Evolutionary conservation across 2,329 filamentous ascomycete genomes (phyloP).

Genomic region (Fusarium sp.): DNA sequence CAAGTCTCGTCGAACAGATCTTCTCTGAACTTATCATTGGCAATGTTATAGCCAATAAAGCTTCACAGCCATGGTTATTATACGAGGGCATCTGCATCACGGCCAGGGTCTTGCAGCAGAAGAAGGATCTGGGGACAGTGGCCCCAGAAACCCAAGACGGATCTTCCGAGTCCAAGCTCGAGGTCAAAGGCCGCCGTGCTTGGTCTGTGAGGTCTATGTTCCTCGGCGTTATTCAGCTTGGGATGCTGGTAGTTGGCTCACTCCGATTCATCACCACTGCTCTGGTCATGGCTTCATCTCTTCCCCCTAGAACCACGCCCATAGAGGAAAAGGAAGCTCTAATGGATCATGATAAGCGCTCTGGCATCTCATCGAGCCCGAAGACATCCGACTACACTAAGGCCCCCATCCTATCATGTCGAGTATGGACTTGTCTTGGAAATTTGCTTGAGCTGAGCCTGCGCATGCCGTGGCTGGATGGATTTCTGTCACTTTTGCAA

Average conservation of each 20-base stretch:
- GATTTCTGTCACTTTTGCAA: slow-evolving; percentile 81
- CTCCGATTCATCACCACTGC: slow-evolving; percentile 77
- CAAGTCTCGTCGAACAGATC: slow-evolving; percentile 87
- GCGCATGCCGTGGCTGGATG: slow-evolving; percentile 93
- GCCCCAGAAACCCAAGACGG: slow-evolving; percentile 33
- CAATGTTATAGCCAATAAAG: slow-evolving; percentile 83
- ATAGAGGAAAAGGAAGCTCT: slow-evolving; percentile 45
- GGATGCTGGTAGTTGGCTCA: slow-evolving; percentile 70
- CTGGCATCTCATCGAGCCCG: slow-evolving; percentile 31
- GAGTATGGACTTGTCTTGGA: slow-evolving; percentile 80
- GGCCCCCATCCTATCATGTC: slow-evolving; percentile 82
- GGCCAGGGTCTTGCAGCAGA: slow-evolving; percentile 59
- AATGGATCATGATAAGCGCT: slow-evolving; percentile 42
- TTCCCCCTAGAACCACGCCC: slow-evolving; percentile 67
- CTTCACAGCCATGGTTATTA: slow-evolving; percentile 89
- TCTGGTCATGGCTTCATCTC: slow-evolving; percentile 76
- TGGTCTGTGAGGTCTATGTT: slow-evolving; percentile 66
- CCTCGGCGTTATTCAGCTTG: slow-evolving; percentile 69
- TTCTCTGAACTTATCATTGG: slow-evolving; percentile 92
- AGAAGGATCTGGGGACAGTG: slow-evolving; percentile 43
- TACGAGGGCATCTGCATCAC: slow-evolving; percentile 87
- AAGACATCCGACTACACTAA: slow-evolving; percentile 52
- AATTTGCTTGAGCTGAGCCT: slow-evolving; percentile 80
- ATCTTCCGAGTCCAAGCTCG: slow-evolving; percentile 20
- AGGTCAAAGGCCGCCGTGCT: slow-evolving; percentile 34